Evolutionary conservation across 176 grass and related monocot species (phyloP).

Genomic region (Phoenix roebelenii): DNA sequence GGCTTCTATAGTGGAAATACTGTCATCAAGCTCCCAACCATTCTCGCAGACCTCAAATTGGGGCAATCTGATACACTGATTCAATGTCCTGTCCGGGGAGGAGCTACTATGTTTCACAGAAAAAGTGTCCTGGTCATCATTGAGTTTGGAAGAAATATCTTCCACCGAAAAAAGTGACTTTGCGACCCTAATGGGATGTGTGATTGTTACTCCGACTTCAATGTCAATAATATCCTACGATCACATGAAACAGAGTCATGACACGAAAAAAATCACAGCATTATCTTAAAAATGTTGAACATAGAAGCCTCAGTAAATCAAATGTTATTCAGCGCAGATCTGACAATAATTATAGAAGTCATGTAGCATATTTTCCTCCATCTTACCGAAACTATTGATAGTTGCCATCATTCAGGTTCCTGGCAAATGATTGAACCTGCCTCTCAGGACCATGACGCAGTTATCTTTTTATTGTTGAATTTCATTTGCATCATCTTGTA

Average conservation of each 20-base stretch:
- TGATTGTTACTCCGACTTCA: slow-evolving; percentile 44
- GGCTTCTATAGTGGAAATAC: slow-evolving; percentile 26
- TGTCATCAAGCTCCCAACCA: slow-evolving; percentile 50
- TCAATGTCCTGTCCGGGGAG: slow-evolving; percentile 17
- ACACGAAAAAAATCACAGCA: slow-evolving; percentile 8
- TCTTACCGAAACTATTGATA: no score
- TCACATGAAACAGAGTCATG: slow-evolving; percentile 18
- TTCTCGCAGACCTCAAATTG: slow-evolving; percentile 50
- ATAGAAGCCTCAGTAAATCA: not conserved
- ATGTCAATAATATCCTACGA: slow-evolving; percentile 57
- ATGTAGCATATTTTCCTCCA: not conserved
- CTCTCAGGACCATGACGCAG: no score
- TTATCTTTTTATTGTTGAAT: no score
- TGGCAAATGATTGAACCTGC: no score
- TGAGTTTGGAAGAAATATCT: slow-evolving; percentile 27
- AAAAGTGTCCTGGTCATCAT: slow-evolving; percentile 24
- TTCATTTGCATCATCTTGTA: no score
- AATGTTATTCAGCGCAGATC: no score
- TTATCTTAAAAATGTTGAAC: not conserved
- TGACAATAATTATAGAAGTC: not conserved
- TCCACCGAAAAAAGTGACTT: slow-evolving; percentile 61
- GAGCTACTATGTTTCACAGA: slow-evolving; percentile 26
- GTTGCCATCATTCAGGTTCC: no score
- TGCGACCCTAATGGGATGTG: slow-evolving; percentile 44
- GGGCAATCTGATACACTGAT: slow-evolving; percentile 42